Evolutionary conservation across 768 basidiomycete species (phyloP), one percentile per base, ranked within the genome.

Genomic region (Mycena epipterygia): DNA sequence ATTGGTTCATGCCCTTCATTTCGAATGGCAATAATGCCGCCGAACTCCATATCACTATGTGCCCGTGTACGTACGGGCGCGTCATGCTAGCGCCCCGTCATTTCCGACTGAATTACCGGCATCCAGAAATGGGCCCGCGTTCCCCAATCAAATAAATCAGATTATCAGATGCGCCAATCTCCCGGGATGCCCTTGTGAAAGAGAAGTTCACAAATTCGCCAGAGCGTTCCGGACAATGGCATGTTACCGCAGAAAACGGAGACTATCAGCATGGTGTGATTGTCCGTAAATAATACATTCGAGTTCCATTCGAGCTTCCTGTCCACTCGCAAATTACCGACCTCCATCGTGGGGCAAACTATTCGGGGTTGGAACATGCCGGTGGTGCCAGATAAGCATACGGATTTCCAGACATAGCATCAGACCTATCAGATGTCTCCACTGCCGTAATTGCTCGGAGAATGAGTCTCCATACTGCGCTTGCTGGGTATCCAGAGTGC

Each of bases 151-250:
- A 12, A 32, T 25, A 17, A 25, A 61, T 61, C 59, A 61, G 59
- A 61, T 48, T 61, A 61, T 61, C 59, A 23, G 59, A 61, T 61
- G 44, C 23, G 32, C 59, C 59, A 61, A 49, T 46, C 32, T 48
- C 2, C 16, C 14, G 59, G 59, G 42, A 25, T 5, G 11, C 37
- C 23, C 3, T 9, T 48, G n/a, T 27, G 25, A n/a, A n/a, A n/a
- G n/a, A n/a, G n/a, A n/a, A n/a, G n/a, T n/a, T n/a, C n/a, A n/a
- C n/a, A n/a, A n/a, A n/a, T n/a, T n/a, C n/a, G n/a, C n/a, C n/a
- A n/a, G n/a, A n/a, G n/a, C n/a, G n/a, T n/a, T n/a, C n/a, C n/a
- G n/a, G n/a, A n/a, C n/a, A n/a, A n/a, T n/a, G n/a, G n/a, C n/a
- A 37, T 37, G 49, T 53, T 30, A 30, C 52, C 30, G 29, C 33